These are phyloP conservation scores for Ustilago trichophora DNA, from an alignment of 1,284 basidiomycete species.

Conservation along the genomic window DNA sequence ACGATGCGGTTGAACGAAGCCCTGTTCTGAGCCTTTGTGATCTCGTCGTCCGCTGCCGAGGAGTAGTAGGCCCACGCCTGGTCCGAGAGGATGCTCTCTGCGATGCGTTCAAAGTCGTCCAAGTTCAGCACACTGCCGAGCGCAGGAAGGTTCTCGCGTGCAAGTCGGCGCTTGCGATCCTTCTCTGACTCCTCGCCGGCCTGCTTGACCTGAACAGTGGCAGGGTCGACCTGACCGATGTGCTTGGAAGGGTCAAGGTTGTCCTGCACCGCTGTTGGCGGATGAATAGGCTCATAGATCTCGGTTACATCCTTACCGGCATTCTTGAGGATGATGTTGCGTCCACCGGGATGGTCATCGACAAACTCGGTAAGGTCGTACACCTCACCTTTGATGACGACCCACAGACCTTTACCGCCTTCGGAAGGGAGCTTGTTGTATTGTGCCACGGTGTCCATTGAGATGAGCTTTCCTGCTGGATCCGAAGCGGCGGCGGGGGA, in stretches of 20 bases:
- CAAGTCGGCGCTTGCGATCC: slow-evolving; percentile 36
- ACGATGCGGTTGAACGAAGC: slow-evolving; percentile 88
- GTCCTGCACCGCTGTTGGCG: slow-evolving; percentile 60
- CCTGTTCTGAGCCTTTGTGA: slow-evolving; percentile 73
- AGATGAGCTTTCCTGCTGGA: slow-evolving; percentile 44
- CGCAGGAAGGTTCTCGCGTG: slow-evolving; percentile 70
- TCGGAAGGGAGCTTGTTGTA: slow-evolving; percentile 52
- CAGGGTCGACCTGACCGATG: slow-evolving; percentile 54
- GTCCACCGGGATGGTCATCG: slow-evolving; percentile 79
- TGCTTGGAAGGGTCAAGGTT: slow-evolving; percentile 52
- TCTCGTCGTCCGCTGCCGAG: slow-evolving; percentile 70
- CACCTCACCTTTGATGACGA: slow-evolving; percentile 62
- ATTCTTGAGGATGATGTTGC: slow-evolving; percentile 79
- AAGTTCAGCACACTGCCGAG: slow-evolving; percentile 82
- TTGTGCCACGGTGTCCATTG: slow-evolving; percentile 48
- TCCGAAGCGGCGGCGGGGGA: slow-evolving; percentile 25
- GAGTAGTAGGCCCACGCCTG: slow-evolving; percentile 66
- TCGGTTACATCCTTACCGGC: slow-evolving; percentile 77
- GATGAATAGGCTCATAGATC: slow-evolving; percentile 63
- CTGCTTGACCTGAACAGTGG: slow-evolving; percentile 46
- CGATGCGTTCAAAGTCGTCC: slow-evolving; percentile 81
- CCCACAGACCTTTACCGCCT: slow-evolving; percentile 53
- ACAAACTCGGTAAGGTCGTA: slow-evolving; percentile 80
- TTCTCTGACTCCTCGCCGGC: slow-evolving; percentile 35
- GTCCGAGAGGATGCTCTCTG: slow-evolving; percentile 52